phyloP scores from a whole-genome alignment of 305 asterid species.

The Fraxinus paxiana region DNA sequence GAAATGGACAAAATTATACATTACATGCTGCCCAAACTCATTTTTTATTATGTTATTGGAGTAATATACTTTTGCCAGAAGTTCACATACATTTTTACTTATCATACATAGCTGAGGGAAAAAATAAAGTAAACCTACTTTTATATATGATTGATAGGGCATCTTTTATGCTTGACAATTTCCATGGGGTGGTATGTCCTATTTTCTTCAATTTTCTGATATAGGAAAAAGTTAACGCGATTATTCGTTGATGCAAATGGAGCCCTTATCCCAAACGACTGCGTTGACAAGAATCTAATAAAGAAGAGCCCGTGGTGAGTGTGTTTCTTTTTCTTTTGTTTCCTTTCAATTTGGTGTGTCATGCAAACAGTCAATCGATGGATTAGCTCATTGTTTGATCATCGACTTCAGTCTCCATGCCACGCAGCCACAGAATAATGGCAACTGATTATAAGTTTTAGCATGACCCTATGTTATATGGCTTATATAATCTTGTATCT shows the following conservation, averaged over 20 bases:
- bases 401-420: background rate
- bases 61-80: background rate
- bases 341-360: background rate
- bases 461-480: background rate
- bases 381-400: background rate
- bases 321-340: background rate
- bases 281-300: conserved; percentile 62
- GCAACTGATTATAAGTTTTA: background rate
- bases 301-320: conserved; percentile 77
- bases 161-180: background rate
- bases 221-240: conserved; percentile 72
- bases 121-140: conserved; percentile 6
- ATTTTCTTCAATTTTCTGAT: conserved; percentile 17
- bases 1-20: background rate
- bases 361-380: background rate
- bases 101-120: background rate
- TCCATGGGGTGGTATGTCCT: conserved; percentile 8
- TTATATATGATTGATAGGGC: background rate
- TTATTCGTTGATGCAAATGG: conserved; percentile 92
- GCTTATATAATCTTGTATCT: background rate
- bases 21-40: background rate
- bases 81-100: background rate
- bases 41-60: background rate
- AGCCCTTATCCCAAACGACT: conserved; percentile 62
- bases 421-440: background rate